Evolutionary conservation across 345 rosid genomes (phyloP).

Genomic region (Conringia planisiliqua): DNA sequence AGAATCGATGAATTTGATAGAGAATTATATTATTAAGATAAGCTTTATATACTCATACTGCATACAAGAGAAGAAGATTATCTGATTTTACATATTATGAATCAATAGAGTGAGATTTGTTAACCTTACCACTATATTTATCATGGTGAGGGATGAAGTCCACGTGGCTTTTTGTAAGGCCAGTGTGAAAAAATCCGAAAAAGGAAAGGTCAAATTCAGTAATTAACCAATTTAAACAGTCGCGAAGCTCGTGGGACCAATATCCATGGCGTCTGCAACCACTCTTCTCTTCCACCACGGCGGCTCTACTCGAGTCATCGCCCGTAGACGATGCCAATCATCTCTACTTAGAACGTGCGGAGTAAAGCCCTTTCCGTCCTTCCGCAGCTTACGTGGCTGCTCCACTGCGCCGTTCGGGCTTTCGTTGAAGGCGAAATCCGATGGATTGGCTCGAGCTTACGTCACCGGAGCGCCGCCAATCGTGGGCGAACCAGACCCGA

Average conservation of each 20-base stretch:
- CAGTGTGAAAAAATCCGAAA: neutral
- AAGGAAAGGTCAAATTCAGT: neutral
- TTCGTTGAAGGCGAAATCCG: slow-evolving; percentile 12
- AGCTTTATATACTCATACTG: no score
- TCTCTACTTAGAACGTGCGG: neutral
- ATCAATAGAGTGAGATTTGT: no score
- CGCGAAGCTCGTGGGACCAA: neutral
- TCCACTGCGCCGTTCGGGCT: slow-evolving; percentile 38
- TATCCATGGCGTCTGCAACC: slow-evolving; percentile 42
- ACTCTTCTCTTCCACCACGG: slow-evolving; percentile 39
- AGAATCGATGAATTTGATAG: no score
- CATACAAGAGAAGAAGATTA: no score
- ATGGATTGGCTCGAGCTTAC: slow-evolving; percentile 49
- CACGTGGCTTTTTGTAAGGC: neutral
- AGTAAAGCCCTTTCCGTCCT: slow-evolving; percentile 7
- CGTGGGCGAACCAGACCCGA: slow-evolving; percentile 52
- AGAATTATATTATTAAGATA: no score
- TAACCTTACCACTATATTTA: no score
- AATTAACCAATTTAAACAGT: neutral
- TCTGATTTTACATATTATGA: no score
- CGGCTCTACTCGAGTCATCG: slow-evolving; percentile 27
- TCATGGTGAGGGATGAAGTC: no score
- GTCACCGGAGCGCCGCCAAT: slow-evolving; percentile 77
- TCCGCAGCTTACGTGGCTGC: slow-evolving; percentile 26
- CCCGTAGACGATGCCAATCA: slow-evolving; percentile 12